phyloP scores from a whole-genome alignment of 176 grass and related monocot species.

The Cymbopogon citratus region DNA sequence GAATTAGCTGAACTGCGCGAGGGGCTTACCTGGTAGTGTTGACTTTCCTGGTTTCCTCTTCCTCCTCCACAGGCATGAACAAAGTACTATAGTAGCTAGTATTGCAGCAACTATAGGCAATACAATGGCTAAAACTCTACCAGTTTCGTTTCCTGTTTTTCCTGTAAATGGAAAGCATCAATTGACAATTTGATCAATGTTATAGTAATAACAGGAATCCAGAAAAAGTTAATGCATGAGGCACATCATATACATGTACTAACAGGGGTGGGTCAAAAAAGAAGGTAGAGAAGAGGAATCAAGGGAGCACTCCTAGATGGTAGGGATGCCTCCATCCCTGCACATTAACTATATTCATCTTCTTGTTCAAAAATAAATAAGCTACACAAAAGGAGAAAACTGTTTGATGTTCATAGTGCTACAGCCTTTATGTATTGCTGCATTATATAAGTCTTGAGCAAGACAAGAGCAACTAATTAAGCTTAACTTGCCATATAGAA shows the following conservation, averaged over 20 bases:
- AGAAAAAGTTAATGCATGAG: neutral
- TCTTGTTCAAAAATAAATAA: neutral
- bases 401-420: neutral
- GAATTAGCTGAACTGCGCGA: neutral
- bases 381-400: neutral
- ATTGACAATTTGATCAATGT: neutral
- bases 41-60: constrained; percentile 19
- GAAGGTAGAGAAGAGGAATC: no score
- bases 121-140: constrained; percentile 26
- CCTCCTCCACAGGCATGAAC: constrained; percentile 6
- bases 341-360: no score
- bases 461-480: neutral
- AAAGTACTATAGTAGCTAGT: constrained; percentile 22
- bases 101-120: constrained; percentile 19
- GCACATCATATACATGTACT: neutral
- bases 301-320: no score
- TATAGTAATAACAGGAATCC: neutral
- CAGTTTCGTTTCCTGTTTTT: neutral
- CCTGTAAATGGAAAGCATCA: neutral
- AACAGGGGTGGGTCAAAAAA: neutral
- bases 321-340: no score
- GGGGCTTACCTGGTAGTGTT: constrained; percentile 20
- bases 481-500: neutral
- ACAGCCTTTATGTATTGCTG: neutral
- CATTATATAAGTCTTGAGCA: neutral